Base-by-base conservation (phyloP, 2,329 filamentous ascomycete species). In the Aschersonia sp. region DNA sequence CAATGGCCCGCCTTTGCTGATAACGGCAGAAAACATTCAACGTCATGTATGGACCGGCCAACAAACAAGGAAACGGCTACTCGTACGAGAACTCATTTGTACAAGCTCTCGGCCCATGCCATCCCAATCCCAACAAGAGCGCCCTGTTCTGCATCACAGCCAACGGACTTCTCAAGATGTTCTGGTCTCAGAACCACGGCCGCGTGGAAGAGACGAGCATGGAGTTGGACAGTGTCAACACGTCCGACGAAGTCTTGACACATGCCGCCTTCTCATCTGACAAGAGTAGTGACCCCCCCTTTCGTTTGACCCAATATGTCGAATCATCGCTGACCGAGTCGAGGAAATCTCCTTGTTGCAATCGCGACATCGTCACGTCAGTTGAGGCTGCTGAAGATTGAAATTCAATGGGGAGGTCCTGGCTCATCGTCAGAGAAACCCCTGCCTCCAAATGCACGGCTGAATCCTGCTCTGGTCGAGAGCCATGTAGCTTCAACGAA, bases 191-290 rank as follows among this genome's bases (percentile, higher is more conserved):
- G 53, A 80, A 78, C 43, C 87, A 81, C 60, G 76, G 72, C 48
- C 78, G 78, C 55, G 82, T 87, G 66, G 77, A 82, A 51, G 85
- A 94, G 58, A 76, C 79, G 0, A 77, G 75, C 3, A 69, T 82
- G n/a, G 84, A 91, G 52, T 65, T 94, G 38, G 85, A 89, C 59
- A 82, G 80, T 52, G 73, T 87, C 49, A 74, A 79, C 31, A 80
- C 80, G 35, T 80, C 83, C 0, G 80, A 88, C 52, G 83, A 88
- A 53, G 63, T 86, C n/a, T 74, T 91, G 46, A 88, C 86, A 0
- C 88, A 94, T 65, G 86, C 86, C 9, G 77, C 85, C 40, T 70
- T 89, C 52, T 77, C 82, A 50, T 78, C 84, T 3, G 85, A 89
- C 48, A 86, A 82, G 63, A 80, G 85, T 86, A 65, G 58, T 69